Evolutionary conservation across 257 asterid genomes (phyloP).

Genomic region (Solanum clarkiae): DNA sequence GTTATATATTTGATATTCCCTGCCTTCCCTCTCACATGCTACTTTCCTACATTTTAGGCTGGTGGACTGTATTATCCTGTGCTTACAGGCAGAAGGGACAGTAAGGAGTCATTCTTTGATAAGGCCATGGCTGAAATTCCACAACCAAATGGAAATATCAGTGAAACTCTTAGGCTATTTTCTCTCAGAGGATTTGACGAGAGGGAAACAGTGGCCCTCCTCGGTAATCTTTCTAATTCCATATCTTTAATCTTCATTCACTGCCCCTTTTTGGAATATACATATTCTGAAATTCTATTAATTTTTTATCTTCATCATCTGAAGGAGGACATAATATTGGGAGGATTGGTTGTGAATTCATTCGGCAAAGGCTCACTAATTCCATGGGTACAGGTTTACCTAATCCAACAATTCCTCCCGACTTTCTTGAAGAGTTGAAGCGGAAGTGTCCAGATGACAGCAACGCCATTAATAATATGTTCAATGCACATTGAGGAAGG

Average conservation of each 20-base stretch:
- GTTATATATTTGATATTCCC: not conserved
- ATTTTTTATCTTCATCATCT: not conserved
- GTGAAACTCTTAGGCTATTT: slow-evolving; percentile 13
- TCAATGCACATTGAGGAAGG: not conserved
- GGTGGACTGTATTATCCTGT: slow-evolving; percentile 28
- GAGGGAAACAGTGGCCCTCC: slow-evolving; percentile 22
- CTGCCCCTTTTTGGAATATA: not conserved
- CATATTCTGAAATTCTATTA: not conserved
- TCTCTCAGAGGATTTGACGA: slow-evolving; percentile 13
- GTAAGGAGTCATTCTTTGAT: slow-evolving; percentile 4
- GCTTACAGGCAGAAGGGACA: slow-evolving; percentile 22
- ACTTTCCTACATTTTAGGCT: slow-evolving; percentile 4
- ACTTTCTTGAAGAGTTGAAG: slow-evolving; percentile 3
- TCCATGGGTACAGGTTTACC: not conserved
- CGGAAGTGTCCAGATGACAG: not conserved
- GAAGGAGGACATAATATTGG: slow-evolving; percentile 23
- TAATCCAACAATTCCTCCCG: not conserved
- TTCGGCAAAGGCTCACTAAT: slow-evolving; percentile 2
- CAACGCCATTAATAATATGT: not conserved
- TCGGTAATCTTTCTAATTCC: slow-evolving; percentile 5
- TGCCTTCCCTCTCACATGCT: not conserved
- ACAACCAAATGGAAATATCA: slow-evolving; percentile 9
- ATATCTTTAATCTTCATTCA: not conserved
- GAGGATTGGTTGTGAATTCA: slow-evolving; percentile 13
- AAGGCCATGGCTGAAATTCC: slow-evolving; percentile 18